Percentiles rank a stretch among this genome's conserved stretches.
Evolutionary conservation across 2,329 filamentous ascomycete species (phyloP).

Genomic region (Diaporthe vaccinii): DNA sequence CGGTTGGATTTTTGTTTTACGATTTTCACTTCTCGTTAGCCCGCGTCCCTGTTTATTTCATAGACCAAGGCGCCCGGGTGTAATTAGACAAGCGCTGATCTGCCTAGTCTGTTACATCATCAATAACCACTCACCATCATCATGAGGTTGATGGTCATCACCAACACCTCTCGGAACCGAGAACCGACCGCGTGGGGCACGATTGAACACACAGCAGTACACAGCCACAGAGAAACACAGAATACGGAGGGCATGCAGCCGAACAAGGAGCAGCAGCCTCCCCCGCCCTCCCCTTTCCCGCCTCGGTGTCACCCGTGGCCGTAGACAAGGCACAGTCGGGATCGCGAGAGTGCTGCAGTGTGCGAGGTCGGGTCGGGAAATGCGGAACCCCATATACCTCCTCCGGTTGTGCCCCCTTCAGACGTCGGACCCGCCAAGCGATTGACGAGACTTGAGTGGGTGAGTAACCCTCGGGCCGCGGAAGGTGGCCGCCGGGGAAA

Average conservation of each 20-base stretch:
- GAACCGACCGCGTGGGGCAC: background rate
- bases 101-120: background rate
- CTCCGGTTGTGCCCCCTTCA: background rate
- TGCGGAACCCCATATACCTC: background rate
- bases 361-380: slow-evolving; percentile 19
- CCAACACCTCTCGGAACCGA: background rate
- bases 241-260: background rate
- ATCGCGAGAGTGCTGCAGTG: background rate
- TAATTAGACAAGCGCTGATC: background rate
- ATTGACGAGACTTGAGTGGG: background rate
- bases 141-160: too few relatives aligned
- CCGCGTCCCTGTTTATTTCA: background rate
- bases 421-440: background rate
- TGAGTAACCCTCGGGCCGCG: background rate
- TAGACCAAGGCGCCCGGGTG: background rate
- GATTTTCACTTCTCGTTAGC: background rate
- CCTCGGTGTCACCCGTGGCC: background rate
- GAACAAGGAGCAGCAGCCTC: background rate
- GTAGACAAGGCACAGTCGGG: background rate
- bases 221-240: background rate
- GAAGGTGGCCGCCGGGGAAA: background rate
- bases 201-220: background rate
- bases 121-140: background rate
- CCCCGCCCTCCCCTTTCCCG: background rate
- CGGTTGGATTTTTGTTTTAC: background rate